phyloP scores from a whole-genome alignment of 1,284 basidiomycete genomes.

The Tilletia caries region DNA sequence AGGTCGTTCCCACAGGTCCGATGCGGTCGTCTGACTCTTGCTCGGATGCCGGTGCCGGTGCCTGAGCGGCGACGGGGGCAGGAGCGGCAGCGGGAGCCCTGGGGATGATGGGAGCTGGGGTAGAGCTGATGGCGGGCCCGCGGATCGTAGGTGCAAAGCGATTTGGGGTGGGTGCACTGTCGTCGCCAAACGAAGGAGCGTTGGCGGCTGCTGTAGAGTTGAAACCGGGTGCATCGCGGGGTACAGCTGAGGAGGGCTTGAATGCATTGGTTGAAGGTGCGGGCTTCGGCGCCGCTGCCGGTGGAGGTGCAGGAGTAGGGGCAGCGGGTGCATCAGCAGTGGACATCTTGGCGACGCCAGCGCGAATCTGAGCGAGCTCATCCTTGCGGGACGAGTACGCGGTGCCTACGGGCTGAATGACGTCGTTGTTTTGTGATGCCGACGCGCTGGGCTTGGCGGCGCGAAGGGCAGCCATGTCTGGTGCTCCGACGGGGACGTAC shows the following conservation, averaged over 20 bases:
- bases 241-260: not conserved
- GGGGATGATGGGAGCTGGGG: constrained; percentile 12
- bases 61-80: not conserved
- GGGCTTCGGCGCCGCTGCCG: constrained; percentile 20
- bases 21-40: constrained; percentile 45
- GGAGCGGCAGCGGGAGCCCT: constrained; percentile 16
- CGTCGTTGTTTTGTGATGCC: constrained; percentile 21
- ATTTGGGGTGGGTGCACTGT: not conserved
- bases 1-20: constrained; percentile 49
- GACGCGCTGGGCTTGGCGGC: constrained; percentile 20
- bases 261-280: not conserved
- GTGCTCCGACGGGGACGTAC: constrained; percentile 50
- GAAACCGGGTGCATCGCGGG: constrained; percentile 8
- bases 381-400: constrained; percentile 43
- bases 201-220: constrained; percentile 4
- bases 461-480: constrained; percentile 48
- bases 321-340: constrained; percentile 11
- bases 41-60: constrained; percentile 17
- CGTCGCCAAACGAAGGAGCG: constrained; percentile 13
- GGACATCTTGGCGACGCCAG: constrained; percentile 25
- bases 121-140: not conserved
- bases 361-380: constrained; percentile 44
- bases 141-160: constrained; percentile 4
- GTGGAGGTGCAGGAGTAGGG: constrained; percentile 19
- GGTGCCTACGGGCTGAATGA: constrained; percentile 45